Evolutionary conservation across 1,284 basidiomycete genomes (phyloP).

Genomic region (Fomitopsis schrenkii): DNA sequence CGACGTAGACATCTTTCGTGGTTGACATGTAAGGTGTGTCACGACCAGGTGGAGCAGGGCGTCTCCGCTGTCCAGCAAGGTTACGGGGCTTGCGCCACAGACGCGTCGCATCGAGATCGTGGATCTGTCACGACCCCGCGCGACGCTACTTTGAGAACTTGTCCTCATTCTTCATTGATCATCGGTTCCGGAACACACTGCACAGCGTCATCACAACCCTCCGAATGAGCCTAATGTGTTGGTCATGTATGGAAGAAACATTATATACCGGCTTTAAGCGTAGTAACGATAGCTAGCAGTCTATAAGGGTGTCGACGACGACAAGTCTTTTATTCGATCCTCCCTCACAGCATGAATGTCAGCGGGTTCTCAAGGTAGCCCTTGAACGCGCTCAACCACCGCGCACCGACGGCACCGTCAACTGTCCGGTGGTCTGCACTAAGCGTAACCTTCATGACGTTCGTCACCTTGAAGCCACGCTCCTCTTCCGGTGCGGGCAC

Average conservation of each 20-base stretch:
- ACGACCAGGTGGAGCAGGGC: background rate
- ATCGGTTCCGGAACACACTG: background rate
- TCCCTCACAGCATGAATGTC: slow-evolving; percentile 80
- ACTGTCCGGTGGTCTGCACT: slow-evolving; percentile 95
- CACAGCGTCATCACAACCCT: background rate
- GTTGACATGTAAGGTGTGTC: background rate
- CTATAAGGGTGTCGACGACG: slow-evolving; percentile 2
- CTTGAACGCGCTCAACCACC: slow-evolving; percentile 94
- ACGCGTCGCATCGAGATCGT: slow-evolving; percentile 4
- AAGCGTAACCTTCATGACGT: slow-evolving; percentile 95
- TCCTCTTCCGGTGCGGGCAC: slow-evolving; percentile 87
- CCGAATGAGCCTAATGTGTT: background rate
- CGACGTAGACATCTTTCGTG: too few species aligned
- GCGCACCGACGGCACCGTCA: slow-evolving; percentile 88
- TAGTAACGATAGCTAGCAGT: slow-evolving; percentile 1
- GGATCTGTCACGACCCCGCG: background rate
- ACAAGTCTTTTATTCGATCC: slow-evolving; percentile 2
- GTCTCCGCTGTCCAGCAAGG: background rate
- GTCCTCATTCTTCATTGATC: background rate
- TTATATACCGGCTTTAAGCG: slow-evolving; percentile 5
- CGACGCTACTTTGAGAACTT: too few species aligned
- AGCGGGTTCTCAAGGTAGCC: slow-evolving; percentile 96
- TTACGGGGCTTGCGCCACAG: slow-evolving; percentile 1
- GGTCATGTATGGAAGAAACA: background rate
- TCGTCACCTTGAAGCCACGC: slow-evolving; percentile 88